Percentiles rank a stretch among this genome's conserved stretches.
Conservation (phyloP, 2,329 filamentous ascomycete genomes). For the Trichophyton rubrum region DNA sequence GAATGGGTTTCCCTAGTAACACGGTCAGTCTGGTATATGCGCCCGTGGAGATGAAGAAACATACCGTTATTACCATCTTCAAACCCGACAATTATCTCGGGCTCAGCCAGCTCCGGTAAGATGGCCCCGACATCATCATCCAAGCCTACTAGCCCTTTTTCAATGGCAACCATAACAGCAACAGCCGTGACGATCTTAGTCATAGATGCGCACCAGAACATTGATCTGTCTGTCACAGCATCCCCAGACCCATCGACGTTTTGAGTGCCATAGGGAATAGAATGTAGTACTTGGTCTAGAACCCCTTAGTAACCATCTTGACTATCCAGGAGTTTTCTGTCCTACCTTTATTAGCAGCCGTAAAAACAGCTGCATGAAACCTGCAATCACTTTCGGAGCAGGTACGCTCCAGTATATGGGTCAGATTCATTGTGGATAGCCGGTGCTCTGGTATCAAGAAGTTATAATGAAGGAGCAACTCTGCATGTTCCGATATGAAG, state of each 20-base stretch:
- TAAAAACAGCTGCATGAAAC: not conserved
- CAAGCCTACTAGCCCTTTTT: conserved; percentile 10
- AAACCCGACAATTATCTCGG: conserved; percentile 5
- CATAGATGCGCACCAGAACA: conserved; percentile 17
- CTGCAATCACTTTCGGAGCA: not conserved
- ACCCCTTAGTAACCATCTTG: not conserved
- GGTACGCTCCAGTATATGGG: not conserved
- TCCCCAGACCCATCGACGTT: not conserved
- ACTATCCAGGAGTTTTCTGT: not conserved
- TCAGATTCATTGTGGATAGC: not conserved
- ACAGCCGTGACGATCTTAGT: conserved; percentile 11
- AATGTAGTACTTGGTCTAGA: not conserved
- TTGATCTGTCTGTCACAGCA: conserved; percentile 1
- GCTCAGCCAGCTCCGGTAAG: conserved; percentile 7
- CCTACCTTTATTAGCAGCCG: not conserved
- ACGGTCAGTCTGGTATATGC: not conserved
- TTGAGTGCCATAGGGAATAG: not conserved
- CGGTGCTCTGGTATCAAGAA: not conserved
- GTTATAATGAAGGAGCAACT: not conserved
- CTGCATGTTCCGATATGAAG: not conserved
- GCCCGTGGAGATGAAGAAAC: not conserved
- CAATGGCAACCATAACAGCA: conserved; percentile 9
- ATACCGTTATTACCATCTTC: conserved; percentile 1
- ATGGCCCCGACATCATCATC: conserved; percentile 9
- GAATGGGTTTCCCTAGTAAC: not conserved